Conservation (phyloP, 129 eudicot genomes). For the Scalesia atractyloides region DNA sequence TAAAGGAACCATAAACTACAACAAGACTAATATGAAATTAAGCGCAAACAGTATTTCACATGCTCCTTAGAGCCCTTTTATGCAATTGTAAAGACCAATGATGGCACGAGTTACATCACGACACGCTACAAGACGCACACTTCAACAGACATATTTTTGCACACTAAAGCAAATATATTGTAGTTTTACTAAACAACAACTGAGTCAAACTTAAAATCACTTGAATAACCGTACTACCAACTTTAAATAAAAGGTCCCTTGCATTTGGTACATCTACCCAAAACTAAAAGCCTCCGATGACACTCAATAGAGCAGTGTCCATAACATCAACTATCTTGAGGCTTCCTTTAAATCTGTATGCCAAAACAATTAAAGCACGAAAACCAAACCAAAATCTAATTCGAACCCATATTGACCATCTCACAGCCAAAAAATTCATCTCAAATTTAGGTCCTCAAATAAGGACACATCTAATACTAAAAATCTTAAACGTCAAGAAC, state of each 20-base stretch:
- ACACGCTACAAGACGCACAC: not conserved
- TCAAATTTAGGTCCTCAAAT: too few species aligned
- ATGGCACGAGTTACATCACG: not conserved
- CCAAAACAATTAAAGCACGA: too few species aligned
- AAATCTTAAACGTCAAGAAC: not conserved
- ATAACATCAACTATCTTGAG: too few species aligned
- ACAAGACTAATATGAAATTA: not conserved
- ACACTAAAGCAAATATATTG: not conserved
- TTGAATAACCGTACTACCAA: constrained; percentile 7
- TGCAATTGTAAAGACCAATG: not conserved
- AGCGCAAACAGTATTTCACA: not conserved
- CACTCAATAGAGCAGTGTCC: too few species aligned
- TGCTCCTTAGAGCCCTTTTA: not conserved
- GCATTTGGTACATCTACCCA: constrained; percentile 18
- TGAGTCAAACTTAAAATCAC: constrained; percentile 3
- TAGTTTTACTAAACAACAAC: not conserved
- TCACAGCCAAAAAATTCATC: not conserved
- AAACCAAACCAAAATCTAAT: not conserved
- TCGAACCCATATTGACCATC: constrained; percentile 29
- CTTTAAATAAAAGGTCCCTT: not conserved
- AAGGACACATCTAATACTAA: not conserved
- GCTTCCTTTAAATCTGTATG: not conserved
- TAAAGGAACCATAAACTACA: not conserved
- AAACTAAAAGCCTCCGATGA: not conserved
- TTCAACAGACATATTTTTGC: not conserved